Evolutionary conservation across 345 rosid genomes (phyloP).

Genomic region (Eucalyptus shirleyi): DNA sequence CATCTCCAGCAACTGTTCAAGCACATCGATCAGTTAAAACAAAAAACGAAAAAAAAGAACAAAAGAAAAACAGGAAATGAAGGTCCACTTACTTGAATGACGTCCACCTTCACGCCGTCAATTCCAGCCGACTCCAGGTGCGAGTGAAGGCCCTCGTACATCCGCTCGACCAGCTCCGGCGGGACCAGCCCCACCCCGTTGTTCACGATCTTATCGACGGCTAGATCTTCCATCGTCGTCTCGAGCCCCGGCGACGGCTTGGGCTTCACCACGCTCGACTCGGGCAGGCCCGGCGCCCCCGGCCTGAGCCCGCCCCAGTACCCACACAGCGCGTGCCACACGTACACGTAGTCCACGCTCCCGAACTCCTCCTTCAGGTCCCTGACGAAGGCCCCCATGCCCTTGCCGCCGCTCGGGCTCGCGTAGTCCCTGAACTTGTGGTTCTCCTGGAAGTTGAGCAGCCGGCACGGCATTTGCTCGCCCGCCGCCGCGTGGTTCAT

Average conservation of each 20-base stretch:
- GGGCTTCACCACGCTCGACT: slow-evolving; percentile 26
- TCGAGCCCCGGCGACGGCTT: slow-evolving; percentile 61
- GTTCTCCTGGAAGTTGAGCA: slow-evolving; percentile 70
- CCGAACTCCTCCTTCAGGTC: slow-evolving; percentile 71
- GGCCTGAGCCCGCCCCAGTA: slow-evolving; percentile 97
- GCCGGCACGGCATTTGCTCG: slow-evolving; percentile 94
- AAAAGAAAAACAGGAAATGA: background rate
- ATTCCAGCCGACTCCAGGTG: slow-evolving; percentile 56
- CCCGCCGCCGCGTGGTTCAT: slow-evolving; percentile 63
- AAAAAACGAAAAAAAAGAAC: too few relatives aligned
- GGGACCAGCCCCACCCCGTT: slow-evolving; percentile 63
- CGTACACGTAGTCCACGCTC: slow-evolving; percentile 71
- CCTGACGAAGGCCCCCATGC: slow-evolving; percentile 71
- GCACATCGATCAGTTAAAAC: background rate
- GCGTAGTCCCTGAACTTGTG: slow-evolving; percentile 70
- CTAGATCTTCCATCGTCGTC: slow-evolving; percentile 81
- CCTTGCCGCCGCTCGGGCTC: slow-evolving; percentile 28
- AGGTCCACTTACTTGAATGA: slow-evolving; percentile 60
- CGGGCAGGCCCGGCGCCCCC: slow-evolving; percentile 48
- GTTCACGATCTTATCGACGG: slow-evolving; percentile 74
- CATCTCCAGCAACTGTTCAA: slow-evolving; percentile 71
- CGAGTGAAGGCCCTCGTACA: slow-evolving; percentile 77
- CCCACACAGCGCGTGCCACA: slow-evolving; percentile 94
- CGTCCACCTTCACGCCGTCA: slow-evolving; percentile 98
- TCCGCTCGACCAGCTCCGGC: slow-evolving; percentile 48